Evolutionary conservation across 306 rosid species (phyloP), one percentile per base, ranked within the genome.

Genomic region (Trifolium dubium): DNA sequence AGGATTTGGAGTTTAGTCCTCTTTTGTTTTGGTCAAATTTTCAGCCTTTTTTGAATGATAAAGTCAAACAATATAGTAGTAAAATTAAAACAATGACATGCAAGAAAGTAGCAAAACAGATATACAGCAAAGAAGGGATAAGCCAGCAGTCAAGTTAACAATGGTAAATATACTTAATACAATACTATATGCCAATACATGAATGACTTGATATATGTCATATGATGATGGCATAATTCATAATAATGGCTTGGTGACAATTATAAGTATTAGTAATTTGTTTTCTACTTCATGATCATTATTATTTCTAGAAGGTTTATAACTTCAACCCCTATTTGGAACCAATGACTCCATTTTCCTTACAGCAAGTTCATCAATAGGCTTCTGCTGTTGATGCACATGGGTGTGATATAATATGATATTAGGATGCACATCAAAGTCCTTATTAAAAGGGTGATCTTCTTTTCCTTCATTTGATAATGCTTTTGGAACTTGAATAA

Each of bases 381-480:
- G 49, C 49, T 43, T 44, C 8, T 61, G 13, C 30, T 81, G 30
- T 40, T 40, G 23, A 53, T 70, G 17, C 31, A 8, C 74, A 80
- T 56, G 81, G 32, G 74, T 78, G 61, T 82, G 96, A 73, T 90
- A 90, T 18, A 88, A 65, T 67, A 88, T 88, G 62, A 39, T 65
- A 70, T 66, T 84, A 40, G 83, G 86, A 76, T 53, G 75, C 8
- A 72, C 17, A 23, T 90, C 85, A 10, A 90, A 89, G 71, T 84
- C 80, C 50, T 62, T 77, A 37, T 72, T 55, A 67, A 87, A 87
- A 66, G 32, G 19, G 23, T 13, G 75, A 56, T 74, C 61, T 23
- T 74, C 11, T 19, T 54, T 81, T n/a, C 30, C 65, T 8, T 73
- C 30, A 44, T 66, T 73, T 7, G 82, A 51, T 29, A 80, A 67